phyloP scores from a whole-genome alignment of 768 basidiomycete species.

The Candolleomyces efflorescens region DNA sequence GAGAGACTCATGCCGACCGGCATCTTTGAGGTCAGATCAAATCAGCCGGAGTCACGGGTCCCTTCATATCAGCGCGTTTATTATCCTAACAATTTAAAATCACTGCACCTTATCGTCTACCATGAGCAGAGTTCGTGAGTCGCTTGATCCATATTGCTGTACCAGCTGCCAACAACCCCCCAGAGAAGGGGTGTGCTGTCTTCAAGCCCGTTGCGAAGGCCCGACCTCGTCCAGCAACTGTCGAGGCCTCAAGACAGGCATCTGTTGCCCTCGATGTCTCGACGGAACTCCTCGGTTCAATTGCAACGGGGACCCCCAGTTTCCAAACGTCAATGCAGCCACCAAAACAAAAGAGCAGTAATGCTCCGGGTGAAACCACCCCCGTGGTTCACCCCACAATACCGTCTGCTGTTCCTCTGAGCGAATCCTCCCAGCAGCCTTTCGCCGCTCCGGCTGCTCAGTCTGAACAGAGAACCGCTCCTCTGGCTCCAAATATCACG shows the following conservation, averaged over 20 bases:
- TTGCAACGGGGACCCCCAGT: neutral
- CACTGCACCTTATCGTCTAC: constrained; percentile 3
- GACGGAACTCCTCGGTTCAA: neutral
- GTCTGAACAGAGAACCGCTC: neutral
- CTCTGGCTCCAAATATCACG: neutral
- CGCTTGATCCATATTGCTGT: constrained; percentile 1
- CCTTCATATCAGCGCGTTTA: neutral
- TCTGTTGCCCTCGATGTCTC: constrained; percentile 18
- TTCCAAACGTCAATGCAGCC: neutral
- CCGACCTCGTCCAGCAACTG: constrained; percentile 36
- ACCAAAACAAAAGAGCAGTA: neutral
- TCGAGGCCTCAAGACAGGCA: constrained; percentile 23
- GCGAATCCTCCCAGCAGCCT: neutral
- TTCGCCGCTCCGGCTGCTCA: neutral
- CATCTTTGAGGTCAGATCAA: neutral
- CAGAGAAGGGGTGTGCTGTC: constrained; percentile 69
- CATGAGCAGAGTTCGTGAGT: constrained; percentile 69
- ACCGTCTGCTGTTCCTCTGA: neutral
- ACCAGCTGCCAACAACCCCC: neutral
- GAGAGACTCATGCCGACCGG: neutral
- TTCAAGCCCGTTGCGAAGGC: constrained; percentile 66
- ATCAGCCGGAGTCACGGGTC: neutral
- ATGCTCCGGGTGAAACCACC: neutral
- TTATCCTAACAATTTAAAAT: neutral
- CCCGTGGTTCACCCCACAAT: neutral